A percentile compares a stretch with the other conserved stretches of the same genome.
These are phyloP conservation scores for Paecilomyces formosus DNA, from an alignment of 2,329 filamentous ascomycete species.

Conservation along the genomic window DNA sequence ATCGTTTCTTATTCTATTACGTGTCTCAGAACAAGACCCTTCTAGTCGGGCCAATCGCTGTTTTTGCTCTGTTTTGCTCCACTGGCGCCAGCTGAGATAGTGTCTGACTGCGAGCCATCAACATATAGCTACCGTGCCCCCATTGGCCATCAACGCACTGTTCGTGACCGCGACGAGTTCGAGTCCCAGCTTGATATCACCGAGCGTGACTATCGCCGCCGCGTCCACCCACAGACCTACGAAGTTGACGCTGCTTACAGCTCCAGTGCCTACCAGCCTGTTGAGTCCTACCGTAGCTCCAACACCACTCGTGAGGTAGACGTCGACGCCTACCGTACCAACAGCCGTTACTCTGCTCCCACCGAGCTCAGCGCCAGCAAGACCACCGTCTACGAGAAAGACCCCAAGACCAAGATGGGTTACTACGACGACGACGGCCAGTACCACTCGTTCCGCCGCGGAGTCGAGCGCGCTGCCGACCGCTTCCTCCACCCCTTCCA, in stretches of 20 bases:
- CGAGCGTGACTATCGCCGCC: conserved; percentile 60
- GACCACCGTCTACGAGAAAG: conserved; percentile 45
- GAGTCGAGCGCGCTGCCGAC: conserved; percentile 60
- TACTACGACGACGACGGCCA: conserved; percentile 74
- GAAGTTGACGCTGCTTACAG: conserved; percentile 32
- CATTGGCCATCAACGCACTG: conserved; percentile 30
- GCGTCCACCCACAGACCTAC: conserved; percentile 45
- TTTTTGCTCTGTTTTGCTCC: background rate
- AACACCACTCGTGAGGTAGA: conserved; percentile 17
- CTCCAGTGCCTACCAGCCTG: conserved; percentile 31
- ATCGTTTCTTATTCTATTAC: background rate
- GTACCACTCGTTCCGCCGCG: conserved; percentile 67
- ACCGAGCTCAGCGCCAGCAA: conserved; percentile 45
- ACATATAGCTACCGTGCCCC: conserved; percentile 5
- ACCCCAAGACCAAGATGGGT: conserved; percentile 59
- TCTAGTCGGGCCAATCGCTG: background rate
- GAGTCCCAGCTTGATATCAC: conserved; percentile 46
- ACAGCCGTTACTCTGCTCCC: conserved; percentile 23
- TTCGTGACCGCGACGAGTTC: conserved; percentile 33
- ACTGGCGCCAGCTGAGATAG: background rate
- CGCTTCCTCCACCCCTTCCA: conserved; percentile 57
- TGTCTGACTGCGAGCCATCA: background rate
- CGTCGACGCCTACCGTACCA: conserved; percentile 7
- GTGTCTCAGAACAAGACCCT: background rate
- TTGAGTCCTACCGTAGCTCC: conserved; percentile 15